Conservation (phyloP, 2,329 filamentous ascomycete species). For the Cladosporium phlei region DNA sequence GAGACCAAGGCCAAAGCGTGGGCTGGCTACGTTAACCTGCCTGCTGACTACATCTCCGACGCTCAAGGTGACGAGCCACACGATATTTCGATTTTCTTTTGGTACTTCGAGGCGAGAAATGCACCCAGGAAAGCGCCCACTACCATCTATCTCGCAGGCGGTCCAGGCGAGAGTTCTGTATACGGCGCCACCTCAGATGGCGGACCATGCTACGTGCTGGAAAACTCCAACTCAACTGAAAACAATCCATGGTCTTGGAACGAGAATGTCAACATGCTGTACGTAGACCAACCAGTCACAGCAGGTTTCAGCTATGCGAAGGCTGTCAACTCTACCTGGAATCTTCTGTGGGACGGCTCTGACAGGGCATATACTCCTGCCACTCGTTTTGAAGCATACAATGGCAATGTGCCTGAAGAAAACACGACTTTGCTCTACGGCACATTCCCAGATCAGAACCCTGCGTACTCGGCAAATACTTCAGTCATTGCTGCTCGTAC, state of each 20-base stretch:
- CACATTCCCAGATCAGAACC: slow-evolving; percentile 19
- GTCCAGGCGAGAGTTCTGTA: slow-evolving; percentile 42
- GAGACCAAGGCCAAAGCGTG: slow-evolving; percentile 53
- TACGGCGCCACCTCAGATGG: slow-evolving; percentile 55
- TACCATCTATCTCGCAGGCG: slow-evolving; percentile 47
- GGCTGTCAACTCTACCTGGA: slow-evolving; percentile 55
- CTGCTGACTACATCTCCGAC: slow-evolving; percentile 33
- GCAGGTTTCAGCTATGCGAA: slow-evolving; percentile 63
- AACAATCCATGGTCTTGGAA: slow-evolving; percentile 45
- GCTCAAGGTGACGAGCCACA: slow-evolving; percentile 18
- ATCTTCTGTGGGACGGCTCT: slow-evolving; percentile 38
- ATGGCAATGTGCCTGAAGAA: slow-evolving; percentile 15
- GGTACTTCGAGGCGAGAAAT: slow-evolving; percentile 23
- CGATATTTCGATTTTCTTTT: slow-evolving; percentile 26
- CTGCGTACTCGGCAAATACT: slow-evolving; percentile 16
- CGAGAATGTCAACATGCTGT: slow-evolving; percentile 37
- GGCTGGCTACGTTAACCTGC: slow-evolving; percentile 54
- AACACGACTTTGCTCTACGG: slow-evolving; percentile 23
- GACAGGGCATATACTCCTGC: slow-evolving; percentile 26
- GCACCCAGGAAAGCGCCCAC: slow-evolving; percentile 18
- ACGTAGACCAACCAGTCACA: slow-evolving; percentile 41
- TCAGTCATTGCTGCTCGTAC: slow-evolving; percentile 32
- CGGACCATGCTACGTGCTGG: slow-evolving; percentile 39
- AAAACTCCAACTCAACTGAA: slow-evolving; percentile 38
- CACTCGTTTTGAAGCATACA: slow-evolving; percentile 18